Evolutionary conservation across 768 basidiomycete species (phyloP).

Genomic region (Lanmaoa pseudosensibilis): DNA sequence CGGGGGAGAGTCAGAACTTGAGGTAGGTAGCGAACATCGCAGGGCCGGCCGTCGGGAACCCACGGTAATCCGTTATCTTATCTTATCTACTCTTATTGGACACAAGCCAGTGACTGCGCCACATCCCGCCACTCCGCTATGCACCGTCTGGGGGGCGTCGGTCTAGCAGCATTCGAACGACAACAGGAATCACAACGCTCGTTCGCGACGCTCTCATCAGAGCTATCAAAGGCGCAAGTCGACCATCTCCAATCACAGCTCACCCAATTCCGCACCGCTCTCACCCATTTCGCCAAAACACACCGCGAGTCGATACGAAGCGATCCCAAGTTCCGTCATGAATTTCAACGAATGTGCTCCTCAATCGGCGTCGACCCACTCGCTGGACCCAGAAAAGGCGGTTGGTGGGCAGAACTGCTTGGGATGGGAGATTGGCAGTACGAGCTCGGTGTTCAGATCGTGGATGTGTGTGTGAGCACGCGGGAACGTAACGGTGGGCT

Average conservation of each 20-base stretch:
- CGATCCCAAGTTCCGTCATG: slow-evolving; percentile 86
- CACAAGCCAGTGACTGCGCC: not conserved
- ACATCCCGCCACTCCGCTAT: slow-evolving; percentile 35
- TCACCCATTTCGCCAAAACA: slow-evolving; percentile 75
- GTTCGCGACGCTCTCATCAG: slow-evolving; percentile 77
- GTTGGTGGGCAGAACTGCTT: slow-evolving; percentile 90
- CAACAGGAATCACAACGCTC: slow-evolving; percentile 79
- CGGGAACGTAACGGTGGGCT: slow-evolving; percentile 89
- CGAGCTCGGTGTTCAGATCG: slow-evolving; percentile 93
- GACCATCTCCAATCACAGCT: slow-evolving; percentile 80
- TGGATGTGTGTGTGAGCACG: slow-evolving; percentile 87
- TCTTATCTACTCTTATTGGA: slow-evolving; percentile 10
- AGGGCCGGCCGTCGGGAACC: not conserved
- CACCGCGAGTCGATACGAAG: slow-evolving; percentile 82
- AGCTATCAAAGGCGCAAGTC: slow-evolving; percentile 75
- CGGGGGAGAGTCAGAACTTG: too few species aligned
- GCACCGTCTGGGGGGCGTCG: slow-evolving; percentile 79
- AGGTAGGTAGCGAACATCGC: not conserved
- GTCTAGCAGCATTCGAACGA: slow-evolving; percentile 87
- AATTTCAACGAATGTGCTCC: slow-evolving; percentile 94
- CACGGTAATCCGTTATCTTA: slow-evolving; percentile 9
- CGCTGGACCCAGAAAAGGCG: slow-evolving; percentile 79
- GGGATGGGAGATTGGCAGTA: slow-evolving; percentile 93
- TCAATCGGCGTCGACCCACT: slow-evolving; percentile 95
- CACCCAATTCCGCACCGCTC: slow-evolving; percentile 76